These are phyloP conservation scores for Protomyces macrosporus DNA, from an alignment of 1,139 yeast genomes.

Conservation along the genomic window DNA sequence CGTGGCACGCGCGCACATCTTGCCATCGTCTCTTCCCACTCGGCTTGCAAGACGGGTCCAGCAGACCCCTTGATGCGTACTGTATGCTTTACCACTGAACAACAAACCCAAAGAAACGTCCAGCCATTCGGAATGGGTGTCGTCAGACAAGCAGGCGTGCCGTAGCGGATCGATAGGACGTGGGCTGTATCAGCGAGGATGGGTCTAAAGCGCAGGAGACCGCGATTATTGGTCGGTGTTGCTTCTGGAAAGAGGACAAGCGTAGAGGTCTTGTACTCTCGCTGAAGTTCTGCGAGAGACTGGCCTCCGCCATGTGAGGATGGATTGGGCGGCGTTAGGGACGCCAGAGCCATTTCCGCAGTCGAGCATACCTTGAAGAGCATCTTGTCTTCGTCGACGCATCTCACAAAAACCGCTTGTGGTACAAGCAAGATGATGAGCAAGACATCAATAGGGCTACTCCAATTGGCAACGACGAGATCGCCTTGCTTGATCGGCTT, in stretches of 20 bases:
- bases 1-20: slow-evolving; percentile 17
- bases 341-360: background rate
- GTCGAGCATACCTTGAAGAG: slow-evolving; percentile 18
- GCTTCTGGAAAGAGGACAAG: slow-evolving; percentile 15
- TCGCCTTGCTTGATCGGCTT: slow-evolving; percentile 7
- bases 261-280: background rate
- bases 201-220: slow-evolving; percentile 23
- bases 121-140: slow-evolving; percentile 15
- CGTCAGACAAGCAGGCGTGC: slow-evolving; percentile 12
- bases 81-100: slow-evolving; percentile 11
- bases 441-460: slow-evolving; percentile 19
- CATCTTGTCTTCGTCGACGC: slow-evolving; percentile 7
- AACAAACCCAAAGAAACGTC: slow-evolving; percentile 12
- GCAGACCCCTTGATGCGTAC: slow-evolving; percentile 12
- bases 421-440: slow-evolving; percentile 5
- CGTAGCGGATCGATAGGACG: slow-evolving; percentile 17
- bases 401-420: slow-evolving; percentile 3
- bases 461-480: slow-evolving; percentile 6
- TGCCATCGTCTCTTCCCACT: slow-evolving; percentile 18
- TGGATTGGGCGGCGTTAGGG: background rate
- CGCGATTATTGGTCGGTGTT: slow-evolving; percentile 24
- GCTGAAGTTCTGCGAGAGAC: background rate
- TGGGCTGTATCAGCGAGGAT: slow-evolving; percentile 11
- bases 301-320: background rate
- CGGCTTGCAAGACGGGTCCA: slow-evolving; percentile 4